Percentiles rank a stretch among this genome's conserved stretches.
phyloP scores from a whole-genome alignment of 441 rosid species.

The Mallotus japonicus region DNA sequence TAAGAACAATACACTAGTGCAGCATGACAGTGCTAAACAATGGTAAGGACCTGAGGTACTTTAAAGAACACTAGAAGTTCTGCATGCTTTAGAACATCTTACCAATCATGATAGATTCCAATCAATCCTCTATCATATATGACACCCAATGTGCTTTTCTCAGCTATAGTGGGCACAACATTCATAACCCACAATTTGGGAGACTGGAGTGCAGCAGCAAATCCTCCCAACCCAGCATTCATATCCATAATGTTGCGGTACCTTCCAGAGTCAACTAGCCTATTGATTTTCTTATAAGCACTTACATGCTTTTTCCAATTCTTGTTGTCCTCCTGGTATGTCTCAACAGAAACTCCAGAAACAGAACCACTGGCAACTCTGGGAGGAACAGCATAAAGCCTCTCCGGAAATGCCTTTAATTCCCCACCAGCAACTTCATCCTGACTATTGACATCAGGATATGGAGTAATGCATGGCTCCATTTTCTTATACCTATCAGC shows the following conservation, averaged over 20 bases:
- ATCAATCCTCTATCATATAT: slow-evolving; percentile 88
- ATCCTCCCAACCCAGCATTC: slow-evolving; percentile 96
- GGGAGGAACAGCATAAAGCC: slow-evolving; percentile 80
- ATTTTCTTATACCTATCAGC: slow-evolving; percentile 67
- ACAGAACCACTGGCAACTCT: slow-evolving; percentile 64
- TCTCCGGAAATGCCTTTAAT: slow-evolving; percentile 73
- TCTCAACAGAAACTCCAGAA: slow-evolving; percentile 58
- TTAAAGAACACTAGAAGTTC: background rate
- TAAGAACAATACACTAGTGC: too few species aligned
- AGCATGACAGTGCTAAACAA: background rate
- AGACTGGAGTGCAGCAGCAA: slow-evolving; percentile 84
- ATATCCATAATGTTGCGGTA: slow-evolving; percentile 93
- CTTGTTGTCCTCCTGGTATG: slow-evolving; percentile 66
- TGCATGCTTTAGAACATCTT: slow-evolving; percentile 15
- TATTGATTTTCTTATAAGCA: slow-evolving; percentile 70
- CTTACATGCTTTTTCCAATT: slow-evolving; percentile 79
- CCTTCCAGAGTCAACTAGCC: slow-evolving; percentile 66
- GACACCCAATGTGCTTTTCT: slow-evolving; percentile 70
- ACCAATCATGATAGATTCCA: slow-evolving; percentile 98
- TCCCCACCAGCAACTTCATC: slow-evolving; percentile 68
- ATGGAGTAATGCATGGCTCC: slow-evolving; percentile 70
- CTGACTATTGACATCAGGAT: slow-evolving; percentile 53
- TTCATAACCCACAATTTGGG: slow-evolving; percentile 97
- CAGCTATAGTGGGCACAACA: slow-evolving; percentile 74
- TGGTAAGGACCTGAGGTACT: background rate